Evolutionary conservation across 768 basidiomycete genomes (phyloP).

Genomic region (Panellus pusillus): DNA sequence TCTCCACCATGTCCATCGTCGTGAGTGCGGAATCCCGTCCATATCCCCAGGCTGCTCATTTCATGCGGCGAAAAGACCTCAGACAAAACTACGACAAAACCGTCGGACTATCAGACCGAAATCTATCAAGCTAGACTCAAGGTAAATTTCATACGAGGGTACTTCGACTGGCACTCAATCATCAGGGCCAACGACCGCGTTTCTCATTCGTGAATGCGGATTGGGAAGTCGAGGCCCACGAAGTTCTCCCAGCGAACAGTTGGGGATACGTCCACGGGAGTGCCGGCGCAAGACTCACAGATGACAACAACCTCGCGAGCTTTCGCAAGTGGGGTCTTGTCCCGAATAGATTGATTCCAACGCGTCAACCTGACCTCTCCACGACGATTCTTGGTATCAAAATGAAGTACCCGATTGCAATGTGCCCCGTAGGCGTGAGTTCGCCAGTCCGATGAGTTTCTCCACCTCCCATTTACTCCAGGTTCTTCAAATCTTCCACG

Average conservation of each 20-base stretch:
- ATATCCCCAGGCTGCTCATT: too few species aligned
- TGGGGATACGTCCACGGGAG: slow-evolving; percentile 48
- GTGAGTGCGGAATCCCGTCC: too few species aligned
- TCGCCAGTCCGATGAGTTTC: slow-evolving; percentile 5
- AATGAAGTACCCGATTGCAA: slow-evolving; percentile 40
- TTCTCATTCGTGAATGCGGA: neutral
- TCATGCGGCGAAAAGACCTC: too few species aligned
- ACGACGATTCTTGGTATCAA: slow-evolving; percentile 47
- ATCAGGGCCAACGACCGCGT: neutral
- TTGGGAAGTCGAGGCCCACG: neutral
- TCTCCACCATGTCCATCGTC: too few species aligned
- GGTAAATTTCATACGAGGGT: too few species aligned
- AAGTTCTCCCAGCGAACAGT: neutral
- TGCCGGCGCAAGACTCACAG: slow-evolving; percentile 51
- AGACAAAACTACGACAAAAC: too few species aligned
- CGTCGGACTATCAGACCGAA: too few species aligned
- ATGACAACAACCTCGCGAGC: slow-evolving; percentile 46
- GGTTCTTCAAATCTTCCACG: slow-evolving; percentile 31
- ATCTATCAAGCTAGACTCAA: too few species aligned
- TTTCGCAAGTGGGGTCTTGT: slow-evolving; percentile 51
- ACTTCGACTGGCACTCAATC: too few species aligned
- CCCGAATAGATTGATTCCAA: slow-evolving; percentile 27
- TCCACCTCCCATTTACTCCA: too few species aligned
- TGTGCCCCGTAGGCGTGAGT: slow-evolving; percentile 39
- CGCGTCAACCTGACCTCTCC: slow-evolving; percentile 13